These are phyloP conservation scores for Fusarium odoratissimum DNA, from an alignment of 2,329 filamentous ascomycete species.

Conservation along the genomic window DNA sequence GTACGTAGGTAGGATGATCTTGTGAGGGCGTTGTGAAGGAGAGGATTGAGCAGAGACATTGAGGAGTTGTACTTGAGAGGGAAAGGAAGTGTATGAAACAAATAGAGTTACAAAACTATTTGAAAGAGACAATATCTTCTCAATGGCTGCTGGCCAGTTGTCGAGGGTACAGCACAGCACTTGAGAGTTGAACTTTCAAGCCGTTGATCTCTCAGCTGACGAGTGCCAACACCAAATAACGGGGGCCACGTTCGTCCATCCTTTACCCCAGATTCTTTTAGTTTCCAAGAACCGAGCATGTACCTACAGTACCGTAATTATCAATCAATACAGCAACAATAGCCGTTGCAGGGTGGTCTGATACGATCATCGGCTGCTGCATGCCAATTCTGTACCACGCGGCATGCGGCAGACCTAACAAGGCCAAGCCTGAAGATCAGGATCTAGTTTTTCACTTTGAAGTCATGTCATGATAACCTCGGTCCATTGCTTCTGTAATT, in stretches of 20 bases:
- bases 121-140: not conserved
- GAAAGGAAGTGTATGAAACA: not conserved
- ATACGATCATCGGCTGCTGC: constrained; percentile 11
- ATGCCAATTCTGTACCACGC: constrained; percentile 14
- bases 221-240: constrained; percentile 2
- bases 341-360: constrained; percentile 27
- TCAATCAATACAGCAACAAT: not conserved
- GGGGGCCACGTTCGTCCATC: not conserved
- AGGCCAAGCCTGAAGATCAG: constrained; percentile 13
- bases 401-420: not conserved
- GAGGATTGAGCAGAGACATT: not conserved
- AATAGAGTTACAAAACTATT: not conserved
- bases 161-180: not conserved
- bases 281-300: constrained; percentile 4
- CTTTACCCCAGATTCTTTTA: constrained; percentile 21
- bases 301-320: not conserved
- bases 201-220: not conserved
- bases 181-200: not conserved
- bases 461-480: not conserved
- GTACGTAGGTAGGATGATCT: not conserved
- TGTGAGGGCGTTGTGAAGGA: not conserved
- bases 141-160: not conserved
- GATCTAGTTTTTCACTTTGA: not conserved
- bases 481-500: not conserved
- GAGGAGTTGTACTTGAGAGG: not conserved